Conservation (phyloP, 805 yeast species). For the Lipomyces starkeyi region DNA sequence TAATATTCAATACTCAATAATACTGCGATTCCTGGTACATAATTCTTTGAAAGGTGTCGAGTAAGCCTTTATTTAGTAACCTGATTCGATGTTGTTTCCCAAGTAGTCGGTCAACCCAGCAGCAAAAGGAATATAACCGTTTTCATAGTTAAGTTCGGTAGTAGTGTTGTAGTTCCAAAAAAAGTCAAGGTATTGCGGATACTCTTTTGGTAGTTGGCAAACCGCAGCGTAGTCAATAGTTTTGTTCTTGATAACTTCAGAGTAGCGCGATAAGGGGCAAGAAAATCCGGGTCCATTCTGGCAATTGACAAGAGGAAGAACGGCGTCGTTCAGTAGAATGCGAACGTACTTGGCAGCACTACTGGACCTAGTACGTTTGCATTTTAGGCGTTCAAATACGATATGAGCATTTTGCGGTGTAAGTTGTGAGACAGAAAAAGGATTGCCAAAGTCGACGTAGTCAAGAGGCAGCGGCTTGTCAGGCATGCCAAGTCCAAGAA, state of each 20-base stretch:
- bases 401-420: constrained; percentile 65
- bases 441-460: constrained; percentile 54
- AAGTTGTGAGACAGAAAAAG: constrained; percentile 56
- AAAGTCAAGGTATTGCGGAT: constrained; percentile 39
- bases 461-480: constrained; percentile 52
- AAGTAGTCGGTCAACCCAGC: constrained; percentile 23
- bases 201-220: constrained; percentile 34
- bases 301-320: constrained; percentile 57
- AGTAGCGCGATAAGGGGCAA: no score
- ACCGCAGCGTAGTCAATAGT: constrained; percentile 24
- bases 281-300: constrained; percentile 62
- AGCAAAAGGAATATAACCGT: constrained; percentile 27
- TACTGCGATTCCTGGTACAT: no score
- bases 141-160: constrained; percentile 26
- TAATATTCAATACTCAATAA: no score
- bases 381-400: constrained; percentile 56
- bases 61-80: no score
- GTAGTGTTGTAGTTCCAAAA: constrained; percentile 43
- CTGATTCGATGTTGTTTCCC: not conserved
- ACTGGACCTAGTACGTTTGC: constrained; percentile 47
- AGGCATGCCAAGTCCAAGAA: constrained; percentile 55
- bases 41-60: no score
- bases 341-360: constrained; percentile 51
- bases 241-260: constrained; percentile 19
- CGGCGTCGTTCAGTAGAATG: constrained; percentile 59